These are phyloP conservation scores for Fomitopsis palustris DNA, from an alignment of 1,284 basidiomycete genomes.

Conservation along the genomic window DNA sequence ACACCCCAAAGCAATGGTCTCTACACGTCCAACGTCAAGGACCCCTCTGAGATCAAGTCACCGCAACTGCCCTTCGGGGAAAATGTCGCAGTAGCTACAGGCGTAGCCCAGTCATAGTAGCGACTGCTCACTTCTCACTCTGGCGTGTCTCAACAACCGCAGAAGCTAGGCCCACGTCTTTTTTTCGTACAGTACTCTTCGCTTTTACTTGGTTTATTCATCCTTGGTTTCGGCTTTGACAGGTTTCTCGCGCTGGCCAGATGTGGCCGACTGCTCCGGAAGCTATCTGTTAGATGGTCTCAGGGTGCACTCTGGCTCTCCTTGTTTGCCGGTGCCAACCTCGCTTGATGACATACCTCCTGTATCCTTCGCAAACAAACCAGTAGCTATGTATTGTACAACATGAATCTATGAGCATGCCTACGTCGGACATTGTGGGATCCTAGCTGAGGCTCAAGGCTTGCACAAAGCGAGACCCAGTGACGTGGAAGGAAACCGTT, in stretches of 20 bases:
- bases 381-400: conserved; percentile 18
- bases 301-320: conserved; percentile 9
- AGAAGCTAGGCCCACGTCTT: not conserved
- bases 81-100: conserved; percentile 54
- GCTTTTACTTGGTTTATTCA: conserved; percentile 13
- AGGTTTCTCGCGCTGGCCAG: conserved; percentile 12
- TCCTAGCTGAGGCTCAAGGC: not conserved
- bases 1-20: conserved; percentile 22
- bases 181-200: conserved; percentile 16
- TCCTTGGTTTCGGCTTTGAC: conserved; percentile 10
- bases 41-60: conserved; percentile 51
- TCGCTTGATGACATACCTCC: conserved; percentile 9
- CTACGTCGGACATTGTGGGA: not conserved
- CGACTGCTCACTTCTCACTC: not conserved
- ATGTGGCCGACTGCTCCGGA: conserved; percentile 5
- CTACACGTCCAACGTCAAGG: conserved; percentile 38
- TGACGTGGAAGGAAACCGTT: not conserved
- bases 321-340: conserved; percentile 12
- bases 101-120: conserved; percentile 47
- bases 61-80: conserved; percentile 64
- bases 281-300: conserved; percentile 1
- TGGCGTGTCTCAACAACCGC: not conserved
- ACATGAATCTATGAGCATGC: conserved; percentile 11
- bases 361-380: conserved; percentile 10
- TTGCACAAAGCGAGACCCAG: not conserved